Base-by-base conservation (phyloP, 352 stramenopile species). In the Pythium guiyangense region DNA sequence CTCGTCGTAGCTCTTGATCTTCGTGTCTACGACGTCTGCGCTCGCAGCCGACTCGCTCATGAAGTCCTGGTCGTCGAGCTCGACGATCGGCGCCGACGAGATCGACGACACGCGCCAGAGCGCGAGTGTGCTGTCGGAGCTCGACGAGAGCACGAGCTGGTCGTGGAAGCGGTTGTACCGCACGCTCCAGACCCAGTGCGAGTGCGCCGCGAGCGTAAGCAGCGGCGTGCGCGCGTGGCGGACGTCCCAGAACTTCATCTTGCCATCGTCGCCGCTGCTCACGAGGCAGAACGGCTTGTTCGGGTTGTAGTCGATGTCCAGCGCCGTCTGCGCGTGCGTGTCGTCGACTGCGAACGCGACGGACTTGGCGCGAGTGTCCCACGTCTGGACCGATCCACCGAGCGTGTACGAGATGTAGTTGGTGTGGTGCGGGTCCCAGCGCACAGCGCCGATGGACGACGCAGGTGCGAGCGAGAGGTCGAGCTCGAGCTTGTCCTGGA, bases 101-200 rank as follows among this genome's bases (percentile, higher is more conserved):
- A 99, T 98, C 18, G 86, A 98, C 22, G 90, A 97, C 26, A 99
- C 86, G 53, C 97, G 80, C 96, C 96, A 99, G 25, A 99, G 70
- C 62, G 97, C 97, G 4, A 98, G 75, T 26, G 92, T 78, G 14
- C 79, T 77, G 77, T 99, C 97, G 1, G 93, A 98, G 50, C 97
- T 96, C 22, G 74, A 80, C 10, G 79, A 96, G 5, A 99, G 63
- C 29, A 99, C 65, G 22, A 99, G 78, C 68, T 99, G 97, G 77
- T 99, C 97, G 72, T 99, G 95, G 70, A 97, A 99, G 6, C 92
- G 94, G 74, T 99, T 99, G 79, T 98, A 99, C n/a, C 76, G 71
- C 17, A 97, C 88, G 49, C 71, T 79, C 42, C 75, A 94, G 27
- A 95, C 74, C 85, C 94, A 98, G 75, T 99, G 95, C 26, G 68